These are phyloP conservation scores for Fusarium cicatricum DNA, from an alignment of 2,329 filamentous ascomycete species.

Conservation along the genomic window DNA sequence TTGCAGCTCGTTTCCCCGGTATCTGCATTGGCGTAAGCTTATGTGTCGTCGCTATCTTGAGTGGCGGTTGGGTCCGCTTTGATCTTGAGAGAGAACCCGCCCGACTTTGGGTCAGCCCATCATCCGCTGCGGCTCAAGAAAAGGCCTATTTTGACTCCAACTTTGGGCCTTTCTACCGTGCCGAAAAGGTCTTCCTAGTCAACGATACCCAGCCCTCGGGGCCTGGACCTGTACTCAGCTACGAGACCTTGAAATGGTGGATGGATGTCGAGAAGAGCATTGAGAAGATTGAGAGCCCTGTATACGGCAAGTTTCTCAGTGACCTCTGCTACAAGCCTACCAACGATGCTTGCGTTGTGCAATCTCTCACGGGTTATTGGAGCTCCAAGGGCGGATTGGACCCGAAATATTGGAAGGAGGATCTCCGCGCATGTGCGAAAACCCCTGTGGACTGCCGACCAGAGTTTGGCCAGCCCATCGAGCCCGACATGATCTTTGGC, in stretches of 20 bases:
- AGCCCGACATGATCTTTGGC: slow-evolving; percentile 85
- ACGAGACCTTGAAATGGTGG: slow-evolving; percentile 94
- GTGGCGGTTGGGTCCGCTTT: slow-evolving; percentile 88
- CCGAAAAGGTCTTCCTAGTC: slow-evolving; percentile 91
- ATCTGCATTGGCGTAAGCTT: slow-evolving; percentile 82
- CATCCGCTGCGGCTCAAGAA: slow-evolving; percentile 87
- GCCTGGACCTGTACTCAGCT: slow-evolving; percentile 81
- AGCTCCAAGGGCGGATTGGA: slow-evolving; percentile 60
- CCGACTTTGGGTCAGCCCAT: slow-evolving; percentile 94
- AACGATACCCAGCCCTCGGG: slow-evolving; percentile 77
- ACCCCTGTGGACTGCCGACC: slow-evolving; percentile 88
- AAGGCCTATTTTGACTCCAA: slow-evolving; percentile 93
- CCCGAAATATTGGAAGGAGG: slow-evolving; percentile 71
- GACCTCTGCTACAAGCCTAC: slow-evolving; percentile 96
- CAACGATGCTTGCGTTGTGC: slow-evolving; percentile 87
- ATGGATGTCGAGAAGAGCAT: slow-evolving; percentile 86
- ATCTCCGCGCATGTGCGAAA: slow-evolving; percentile 76
- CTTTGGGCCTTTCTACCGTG: slow-evolving; percentile 95
- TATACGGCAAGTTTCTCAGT: slow-evolving; percentile 73
- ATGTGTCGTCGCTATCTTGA: slow-evolving; percentile 79
- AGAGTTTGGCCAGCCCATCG: slow-evolving; percentile 86
- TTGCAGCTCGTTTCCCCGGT: slow-evolving; percentile 82
- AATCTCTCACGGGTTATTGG: slow-evolving; percentile 93
- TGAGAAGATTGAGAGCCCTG: slow-evolving; percentile 72
- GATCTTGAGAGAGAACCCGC: slow-evolving; percentile 91